Evolutionary conservation across 345 rosid species (phyloP).

Genomic region (Pugionium cornutum): DNA sequence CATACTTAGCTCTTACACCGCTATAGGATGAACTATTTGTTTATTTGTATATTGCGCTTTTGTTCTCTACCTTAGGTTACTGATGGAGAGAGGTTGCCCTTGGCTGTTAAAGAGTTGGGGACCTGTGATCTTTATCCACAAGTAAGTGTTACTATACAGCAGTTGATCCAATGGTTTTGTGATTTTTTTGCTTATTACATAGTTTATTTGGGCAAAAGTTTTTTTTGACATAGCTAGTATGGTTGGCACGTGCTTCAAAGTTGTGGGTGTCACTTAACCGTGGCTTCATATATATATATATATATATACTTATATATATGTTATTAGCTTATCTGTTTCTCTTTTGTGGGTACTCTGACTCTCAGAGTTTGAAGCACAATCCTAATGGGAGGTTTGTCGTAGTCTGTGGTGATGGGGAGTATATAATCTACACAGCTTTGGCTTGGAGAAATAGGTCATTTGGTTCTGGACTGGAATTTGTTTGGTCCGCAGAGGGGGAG

Average conservation of each 20-base stretch:
- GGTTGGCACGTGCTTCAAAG: conserved; percentile 12
- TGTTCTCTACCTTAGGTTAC: conserved; percentile 60
- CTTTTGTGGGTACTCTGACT: conserved; percentile 30
- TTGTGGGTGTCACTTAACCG: conserved; percentile 5
- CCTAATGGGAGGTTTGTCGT: conserved; percentile 98
- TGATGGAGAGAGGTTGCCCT: conserved; percentile 97
- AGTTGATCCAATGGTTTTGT: conserved; percentile 21
- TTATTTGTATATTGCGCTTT: conserved; percentile 24
- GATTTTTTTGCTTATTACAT: conserved; percentile 18
- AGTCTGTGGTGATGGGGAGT: conserved; percentile 99
- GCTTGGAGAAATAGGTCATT: conserved; percentile 99
- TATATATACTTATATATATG: conserved; percentile 20
- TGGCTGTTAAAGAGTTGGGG: conserved; percentile 98
- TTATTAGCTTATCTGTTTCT: conserved; percentile 24
- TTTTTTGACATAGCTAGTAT: conserved; percentile 20
- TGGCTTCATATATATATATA: conserved; percentile 10
- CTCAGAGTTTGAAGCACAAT: conserved; percentile 93
- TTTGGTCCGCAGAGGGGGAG: conserved; percentile 99
- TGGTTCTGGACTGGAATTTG: conserved; percentile 96
- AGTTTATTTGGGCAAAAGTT: conserved; percentile 9
- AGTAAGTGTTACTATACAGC: conserved; percentile 53
- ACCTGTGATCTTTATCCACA: conserved; percentile 99
- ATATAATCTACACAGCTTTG: conserved; percentile 93
- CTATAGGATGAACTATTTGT: conserved; percentile 8
- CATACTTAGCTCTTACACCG: conserved; percentile 20